Conservation (phyloP, 352 stramenopile species). For the Elongisporangium prolatum region DNA sequence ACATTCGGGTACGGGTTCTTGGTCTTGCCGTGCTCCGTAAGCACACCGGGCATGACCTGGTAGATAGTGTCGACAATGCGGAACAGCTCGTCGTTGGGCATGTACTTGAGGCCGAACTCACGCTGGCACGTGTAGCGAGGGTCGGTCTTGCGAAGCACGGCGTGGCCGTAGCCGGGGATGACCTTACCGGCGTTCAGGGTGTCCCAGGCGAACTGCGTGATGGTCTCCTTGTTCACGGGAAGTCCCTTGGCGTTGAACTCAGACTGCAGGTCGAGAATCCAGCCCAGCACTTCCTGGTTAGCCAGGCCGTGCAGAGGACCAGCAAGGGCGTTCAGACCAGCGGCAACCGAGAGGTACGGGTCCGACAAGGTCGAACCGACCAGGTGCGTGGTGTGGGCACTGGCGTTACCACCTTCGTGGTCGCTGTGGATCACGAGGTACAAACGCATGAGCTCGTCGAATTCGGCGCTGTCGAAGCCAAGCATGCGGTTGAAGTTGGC, state of each 20-base stretch:
- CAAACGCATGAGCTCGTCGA: constrained; percentile 99
- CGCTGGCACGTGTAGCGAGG: constrained; percentile 98
- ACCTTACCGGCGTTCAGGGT: constrained; percentile 99
- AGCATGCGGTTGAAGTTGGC: constrained; percentile 99
- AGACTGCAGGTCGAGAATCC: constrained; percentile 92
- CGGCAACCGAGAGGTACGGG: constrained; percentile 96
- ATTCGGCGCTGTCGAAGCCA: constrained; percentile 94
- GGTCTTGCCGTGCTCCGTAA: constrained; percentile 99
- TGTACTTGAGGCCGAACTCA: constrained; percentile 99
- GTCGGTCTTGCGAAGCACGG: constrained; percentile 98
- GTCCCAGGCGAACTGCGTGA: constrained; percentile 99
- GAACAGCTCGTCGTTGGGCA: constrained; percentile 98
- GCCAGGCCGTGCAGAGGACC: constrained; percentile 97
- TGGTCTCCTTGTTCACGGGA: constrained; percentile 96
- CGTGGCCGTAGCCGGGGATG: constrained; percentile 98
- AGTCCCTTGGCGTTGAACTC: constrained; percentile 97
- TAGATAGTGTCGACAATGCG: constrained; percentile 99
- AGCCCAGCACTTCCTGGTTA: constrained; percentile 98
- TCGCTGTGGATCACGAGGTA: constrained; percentile 99
- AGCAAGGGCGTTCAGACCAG: constrained; percentile 96
- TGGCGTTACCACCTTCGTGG: constrained; percentile 99
- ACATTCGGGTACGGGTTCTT: constrained; percentile 99
- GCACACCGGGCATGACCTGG: constrained; percentile 97
- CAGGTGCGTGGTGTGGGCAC: constrained; percentile 97
- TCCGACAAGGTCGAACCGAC: constrained; percentile 97